Conservation (phyloP, 1,139 yeast genomes). For the Suhomyces maxii region DNA sequence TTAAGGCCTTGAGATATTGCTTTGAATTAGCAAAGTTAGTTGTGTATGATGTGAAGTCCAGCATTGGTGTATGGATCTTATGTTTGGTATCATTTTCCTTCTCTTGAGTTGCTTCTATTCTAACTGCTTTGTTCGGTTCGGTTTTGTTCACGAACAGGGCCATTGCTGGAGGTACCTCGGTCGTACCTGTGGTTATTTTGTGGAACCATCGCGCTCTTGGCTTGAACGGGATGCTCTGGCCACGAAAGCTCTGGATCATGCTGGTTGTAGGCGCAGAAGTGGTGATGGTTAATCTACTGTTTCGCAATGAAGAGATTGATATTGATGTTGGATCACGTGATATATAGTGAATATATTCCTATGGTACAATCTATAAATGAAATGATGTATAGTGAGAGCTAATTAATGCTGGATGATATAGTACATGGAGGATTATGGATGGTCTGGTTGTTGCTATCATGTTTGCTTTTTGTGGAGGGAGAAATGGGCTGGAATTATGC, state of each 20-base stretch:
- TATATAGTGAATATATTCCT: background rate
- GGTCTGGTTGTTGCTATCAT: background rate
- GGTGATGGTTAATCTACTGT: no score
- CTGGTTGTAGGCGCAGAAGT: background rate
- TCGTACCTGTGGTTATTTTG: background rate
- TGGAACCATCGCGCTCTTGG: background rate
- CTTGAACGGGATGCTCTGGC: no score
- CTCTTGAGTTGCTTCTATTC: background rate
- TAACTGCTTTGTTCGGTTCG: no score
- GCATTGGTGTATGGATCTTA: background rate
- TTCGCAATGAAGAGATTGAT: no score
- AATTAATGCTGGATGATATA: no score
- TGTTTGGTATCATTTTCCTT: background rate
- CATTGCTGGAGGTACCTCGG: background rate
- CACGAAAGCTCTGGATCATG: background rate
- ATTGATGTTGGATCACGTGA: background rate
- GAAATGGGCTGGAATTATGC: background rate
- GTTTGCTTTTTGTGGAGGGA: background rate
- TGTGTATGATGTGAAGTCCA: conserved; percentile 4
- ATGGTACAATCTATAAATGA: background rate
- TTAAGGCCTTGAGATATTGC: conserved; percentile 4
- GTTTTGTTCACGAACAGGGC: background rate
- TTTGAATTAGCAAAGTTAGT: conserved; percentile 1
- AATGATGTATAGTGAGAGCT: background rate
- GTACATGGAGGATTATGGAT: background rate